Base-by-base conservation (phyloP, 2,329 filamentous ascomycete genomes). In the Parascedosporium putredinis region DNA sequence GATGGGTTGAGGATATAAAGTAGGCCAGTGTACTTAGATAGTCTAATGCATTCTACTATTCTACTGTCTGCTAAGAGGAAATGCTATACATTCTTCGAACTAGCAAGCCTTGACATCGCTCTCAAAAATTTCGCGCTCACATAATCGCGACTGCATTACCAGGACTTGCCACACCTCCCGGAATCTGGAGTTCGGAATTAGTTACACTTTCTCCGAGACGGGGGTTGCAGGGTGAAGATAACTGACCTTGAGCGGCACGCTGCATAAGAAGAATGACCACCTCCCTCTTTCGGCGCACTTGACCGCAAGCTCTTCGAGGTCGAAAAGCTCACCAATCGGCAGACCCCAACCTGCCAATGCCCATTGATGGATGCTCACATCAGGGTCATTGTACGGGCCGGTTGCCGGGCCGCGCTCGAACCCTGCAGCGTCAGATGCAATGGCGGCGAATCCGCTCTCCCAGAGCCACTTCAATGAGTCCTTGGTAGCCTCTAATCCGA, bases 381-480 rank as follows among this genome's bases (percentile, higher is more conserved):
- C 51, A 1, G 45, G 25, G 33, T 53, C 50, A 4, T 52, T 51
- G 27, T 54, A 53, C 18, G 53, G 40, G 1, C 64, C 64, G 2
- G 62, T 59, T 5, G 69, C 58, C 2, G 70, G 69, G 4, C 62
- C 54, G 53, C 66, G 62, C 56, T 75, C 72, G 47, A 74, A 72
- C 16, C 62, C 66, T 14, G 67, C 64, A 18, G 65, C 64, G 51
- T 70, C 65, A 18, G 66, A 63, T 16, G 68, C 72, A 8, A 72
- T 68, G 10, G 72, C 72, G 0, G 65, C 64, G 53, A 74, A 73
- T 3, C 65, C 59, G 12, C 55, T 58, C 40, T 70, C 67, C 72
- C 72, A 75, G 23, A 75, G 61, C 69, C 68, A 75, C 20, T 59
- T 55, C 31, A 69, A 49, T 12, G 61, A 62, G 4, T 62, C 64